Percentiles rank a stretch among this genome's conserved stretches.
Evolutionary conservation across 768 basidiomycete genomes (phyloP).

Genomic region (Neoboletus brunneissimus): DNA sequence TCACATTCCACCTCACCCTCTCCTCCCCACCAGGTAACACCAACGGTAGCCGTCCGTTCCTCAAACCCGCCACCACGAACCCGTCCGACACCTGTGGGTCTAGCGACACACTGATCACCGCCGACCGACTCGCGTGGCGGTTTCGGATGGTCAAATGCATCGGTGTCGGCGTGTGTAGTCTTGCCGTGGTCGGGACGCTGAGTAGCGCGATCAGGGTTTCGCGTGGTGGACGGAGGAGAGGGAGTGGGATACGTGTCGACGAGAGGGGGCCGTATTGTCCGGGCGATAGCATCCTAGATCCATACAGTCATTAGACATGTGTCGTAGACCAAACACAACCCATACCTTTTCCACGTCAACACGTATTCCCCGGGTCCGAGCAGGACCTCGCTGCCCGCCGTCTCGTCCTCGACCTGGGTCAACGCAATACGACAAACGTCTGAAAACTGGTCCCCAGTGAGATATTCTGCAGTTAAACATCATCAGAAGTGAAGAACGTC

Average conservation of each 20-base stretch:
- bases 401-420: slow-evolving; percentile 39
- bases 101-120: slow-evolving; percentile 67
- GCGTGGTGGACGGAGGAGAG: slow-evolving; percentile 55
- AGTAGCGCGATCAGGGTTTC: slow-evolving; percentile 68
- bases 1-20: slow-evolving; percentile 60
- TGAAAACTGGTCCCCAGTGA: slow-evolving; percentile 62
- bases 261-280: slow-evolving; percentile 45
- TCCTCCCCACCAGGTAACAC: slow-evolving; percentile 75
- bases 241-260: slow-evolving; percentile 56
- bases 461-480: slow-evolving; percentile 45
- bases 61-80: slow-evolving; percentile 81
- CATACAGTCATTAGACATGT: not conserved
- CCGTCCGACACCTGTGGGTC: slow-evolving; percentile 65
- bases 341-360: slow-evolving; percentile 64
- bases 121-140: slow-evolving; percentile 57
- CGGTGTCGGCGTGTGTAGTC: slow-evolving; percentile 57
- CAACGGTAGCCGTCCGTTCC: slow-evolving; percentile 62
- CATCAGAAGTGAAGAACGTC: not conserved
- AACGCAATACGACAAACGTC: slow-evolving; percentile 53
- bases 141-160: slow-evolving; percentile 66
- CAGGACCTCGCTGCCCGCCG: slow-evolving; percentile 33
- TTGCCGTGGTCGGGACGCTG: slow-evolving; percentile 57
- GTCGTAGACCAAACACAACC: not conserved
- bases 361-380: slow-evolving; percentile 57
- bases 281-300: slow-evolving; percentile 43